Percentiles rank a stretch among this genome's conserved stretches.
These are phyloP conservation scores for Cenchrus americanus DNA, from an alignment of 176 grass and related monocot genomes.

Conservation along the genomic window DNA sequence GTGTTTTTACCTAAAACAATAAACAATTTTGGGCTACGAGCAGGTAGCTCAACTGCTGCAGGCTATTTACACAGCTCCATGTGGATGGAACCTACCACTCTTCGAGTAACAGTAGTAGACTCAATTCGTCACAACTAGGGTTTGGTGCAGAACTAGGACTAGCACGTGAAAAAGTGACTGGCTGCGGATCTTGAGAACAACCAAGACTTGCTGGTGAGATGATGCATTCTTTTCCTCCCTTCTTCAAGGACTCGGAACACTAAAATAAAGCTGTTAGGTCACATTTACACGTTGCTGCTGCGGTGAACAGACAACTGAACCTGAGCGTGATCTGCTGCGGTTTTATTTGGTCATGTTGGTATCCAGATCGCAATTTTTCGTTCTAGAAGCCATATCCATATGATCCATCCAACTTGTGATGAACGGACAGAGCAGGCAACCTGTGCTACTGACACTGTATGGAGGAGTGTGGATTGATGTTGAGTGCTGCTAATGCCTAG, in stretches of 20 bases:
- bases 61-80: not conserved
- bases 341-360: not conserved
- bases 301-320: not conserved
- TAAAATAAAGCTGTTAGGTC: not conserved
- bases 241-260: not conserved
- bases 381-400: not conserved
- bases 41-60: slow-evolving; percentile 11
- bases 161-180: not conserved
- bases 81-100: not conserved
- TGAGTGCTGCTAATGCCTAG: not conserved
- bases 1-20: not conserved
- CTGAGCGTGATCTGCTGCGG: not conserved
- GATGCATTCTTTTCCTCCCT: not conserved
- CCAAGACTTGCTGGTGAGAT: not conserved
- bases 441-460: not conserved
- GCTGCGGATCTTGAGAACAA: slow-evolving; percentile 1
- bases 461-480: not conserved
- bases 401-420: not conserved
- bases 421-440: not conserved
- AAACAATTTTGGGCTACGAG: not conserved
- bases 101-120: not conserved
- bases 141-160: not conserved
- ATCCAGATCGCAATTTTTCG: slow-evolving; percentile 16
- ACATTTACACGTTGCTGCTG: not conserved
- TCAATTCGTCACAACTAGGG: not conserved